A percentile compares a stretch with the other conserved stretches of the same genome.
Evolutionary conservation across 495 filamentous ascomycete species (phyloP).

Genomic region (Tuber umbilicatum): DNA sequence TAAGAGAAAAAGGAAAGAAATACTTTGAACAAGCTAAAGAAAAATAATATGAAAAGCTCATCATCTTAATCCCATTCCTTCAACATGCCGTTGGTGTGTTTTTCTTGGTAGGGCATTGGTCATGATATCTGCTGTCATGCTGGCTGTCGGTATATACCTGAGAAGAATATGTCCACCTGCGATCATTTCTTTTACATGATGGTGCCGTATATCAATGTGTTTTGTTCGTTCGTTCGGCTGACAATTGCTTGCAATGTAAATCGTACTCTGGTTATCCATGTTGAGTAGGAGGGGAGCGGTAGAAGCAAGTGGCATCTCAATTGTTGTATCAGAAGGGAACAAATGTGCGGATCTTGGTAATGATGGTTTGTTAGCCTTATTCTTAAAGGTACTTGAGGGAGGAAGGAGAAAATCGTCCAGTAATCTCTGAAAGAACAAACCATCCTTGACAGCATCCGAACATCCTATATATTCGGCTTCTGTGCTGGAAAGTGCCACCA

Average conservation of each 20-base stretch:
- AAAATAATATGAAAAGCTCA: too few relatives aligned
- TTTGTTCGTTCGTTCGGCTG: neutral
- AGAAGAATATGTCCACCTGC: neutral
- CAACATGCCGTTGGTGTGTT: neutral
- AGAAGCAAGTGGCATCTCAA: neutral
- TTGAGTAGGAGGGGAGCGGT: neutral
- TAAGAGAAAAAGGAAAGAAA: neutral
- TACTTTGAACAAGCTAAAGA: too few relatives aligned
- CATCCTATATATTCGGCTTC: neutral
- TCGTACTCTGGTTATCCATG: conserved; percentile 1
- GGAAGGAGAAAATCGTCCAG: neutral
- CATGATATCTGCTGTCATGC: neutral
- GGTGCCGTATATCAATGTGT: neutral
- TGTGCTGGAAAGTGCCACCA: neutral
- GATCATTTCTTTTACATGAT: neutral
- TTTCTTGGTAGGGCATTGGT: neutral
- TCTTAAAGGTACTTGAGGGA: too few relatives aligned
- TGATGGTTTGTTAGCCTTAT: too few relatives aligned
- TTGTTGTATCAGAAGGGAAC: neutral
- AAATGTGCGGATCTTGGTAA: too few relatives aligned
- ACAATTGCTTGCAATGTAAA: neutral
- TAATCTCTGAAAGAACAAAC: neutral
- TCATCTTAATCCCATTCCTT: neutral
- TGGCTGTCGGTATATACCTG: neutral
- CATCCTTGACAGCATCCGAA: neutral